Base-by-base conservation (phyloP, 371 early-diverging fungal species). In the Chytridium lagenaria region DNA sequence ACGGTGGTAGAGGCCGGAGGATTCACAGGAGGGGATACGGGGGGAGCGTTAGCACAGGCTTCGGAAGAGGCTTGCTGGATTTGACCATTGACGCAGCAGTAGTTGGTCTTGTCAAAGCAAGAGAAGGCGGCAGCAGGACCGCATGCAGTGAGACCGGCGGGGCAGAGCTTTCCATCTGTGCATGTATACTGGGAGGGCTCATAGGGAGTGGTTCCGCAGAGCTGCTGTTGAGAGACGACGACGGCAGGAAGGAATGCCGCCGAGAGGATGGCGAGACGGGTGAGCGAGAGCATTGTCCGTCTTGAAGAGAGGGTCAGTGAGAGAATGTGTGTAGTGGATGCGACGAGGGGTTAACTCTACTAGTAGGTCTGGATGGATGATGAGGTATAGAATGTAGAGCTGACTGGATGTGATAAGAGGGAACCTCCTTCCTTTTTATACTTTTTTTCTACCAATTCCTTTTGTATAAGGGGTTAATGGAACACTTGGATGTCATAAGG, bases 131-230 rank as follows among this genome's bases (percentile, higher is more conserved):
- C 39, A 30, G 66, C 12, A 26, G 44, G 12, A 5, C 66, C 66
- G 44, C 66, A 66, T 2, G 66, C 40, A 10, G 40, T 30, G 39
- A 10, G 15, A 5, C 40, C 38, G 19, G 23, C 37, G 38, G 66
- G 66, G 44, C 66, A 66, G 16, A 66, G 44, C 66, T 40, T 66
- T 3, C 28, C 28, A 44, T 66, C 28, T 12, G 66, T 66, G 66
- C 66, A 66, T 2, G 66, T 40, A 44, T 38, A 66, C 49, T 66
- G 66, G 23, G 40, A 38, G 28, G 66, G 38, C 40, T 40, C 28
- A 44, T 66, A 66, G 30, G 66, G 49, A 15, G 44, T 44, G 66
- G 23, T 40, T 38, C 66, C 66, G 66, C 66, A 66, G 36, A 44
- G 15, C 5, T 30, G 3, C 44, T 66, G 66, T 1, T 2, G 7